Conservation (phyloP, 2,329 filamentous ascomycete species). For the Sarocladium kiliense region DNA sequence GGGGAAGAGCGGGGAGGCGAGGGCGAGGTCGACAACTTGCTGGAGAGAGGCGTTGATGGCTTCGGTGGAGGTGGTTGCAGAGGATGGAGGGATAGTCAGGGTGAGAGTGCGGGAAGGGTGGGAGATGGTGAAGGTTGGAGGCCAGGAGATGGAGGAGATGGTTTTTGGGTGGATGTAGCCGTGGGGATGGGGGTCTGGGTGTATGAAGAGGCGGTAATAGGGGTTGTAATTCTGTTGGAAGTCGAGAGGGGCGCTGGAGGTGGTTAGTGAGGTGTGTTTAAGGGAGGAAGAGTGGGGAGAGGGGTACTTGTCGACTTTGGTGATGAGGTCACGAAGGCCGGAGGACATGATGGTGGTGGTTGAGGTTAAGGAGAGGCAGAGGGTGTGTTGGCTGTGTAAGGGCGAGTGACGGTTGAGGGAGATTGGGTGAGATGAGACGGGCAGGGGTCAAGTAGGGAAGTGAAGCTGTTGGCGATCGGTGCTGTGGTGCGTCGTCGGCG, state of each 20-base stretch:
- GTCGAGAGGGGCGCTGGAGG: conserved; percentile 40
- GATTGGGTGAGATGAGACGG: neutral
- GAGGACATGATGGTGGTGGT: neutral
- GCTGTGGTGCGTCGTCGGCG: neutral
- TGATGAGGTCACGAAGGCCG: conserved; percentile 12
- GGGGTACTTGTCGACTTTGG: conserved; percentile 13
- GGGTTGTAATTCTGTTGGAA: conserved; percentile 29
- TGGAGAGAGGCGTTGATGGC: conserved; percentile 35
- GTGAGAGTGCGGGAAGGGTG: conserved; percentile 17
- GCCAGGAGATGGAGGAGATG: conserved; percentile 43
- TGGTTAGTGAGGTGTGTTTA: conserved; percentile 12
- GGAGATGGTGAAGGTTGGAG: conserved; percentile 28
- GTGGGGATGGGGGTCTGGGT: conserved; percentile 39
- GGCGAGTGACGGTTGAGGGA: neutral
- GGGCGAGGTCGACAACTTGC: conserved; percentile 30
- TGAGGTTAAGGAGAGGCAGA: neutral
- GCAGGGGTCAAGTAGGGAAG: neutral
- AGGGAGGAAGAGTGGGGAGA: neutral
- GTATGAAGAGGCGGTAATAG: conserved; percentile 42
- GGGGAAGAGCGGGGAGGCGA: conserved; percentile 31
- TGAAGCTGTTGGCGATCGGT: neutral
- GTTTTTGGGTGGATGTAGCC: conserved; percentile 44
- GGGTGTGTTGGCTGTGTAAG: no score
- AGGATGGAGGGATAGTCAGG: neutral
- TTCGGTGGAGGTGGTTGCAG: no score